Evolutionary conservation across 768 basidiomycete genomes (phyloP), one percentile per base, ranked within the genome.

Genomic region (Termitomyces sp.): DNA sequence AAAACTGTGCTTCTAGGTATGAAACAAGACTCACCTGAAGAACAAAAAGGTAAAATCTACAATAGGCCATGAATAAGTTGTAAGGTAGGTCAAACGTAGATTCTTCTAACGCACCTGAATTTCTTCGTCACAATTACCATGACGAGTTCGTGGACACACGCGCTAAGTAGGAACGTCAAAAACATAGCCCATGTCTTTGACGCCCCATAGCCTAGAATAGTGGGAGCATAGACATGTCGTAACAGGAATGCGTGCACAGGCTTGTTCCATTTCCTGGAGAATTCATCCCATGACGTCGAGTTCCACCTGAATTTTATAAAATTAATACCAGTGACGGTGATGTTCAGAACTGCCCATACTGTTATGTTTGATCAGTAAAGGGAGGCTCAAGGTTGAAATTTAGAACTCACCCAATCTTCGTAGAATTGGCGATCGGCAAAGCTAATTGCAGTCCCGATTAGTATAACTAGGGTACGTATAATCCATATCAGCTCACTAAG

Each of bases 351-450:
- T 32, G 32, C n/a, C 41, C 61, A 57, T 62, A 66, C 61, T 65
- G 54, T 14, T 44, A 32, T 56, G 31, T 21, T 29, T 41, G 41
- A 45, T 53, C 45, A 59, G 29, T 21, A 41, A 53, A n/a, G 23
- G 27, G n/a, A 17, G 19, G 11, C 29, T 31, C 29, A n/a, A 40
- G 5, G 54, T 4, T 31, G 34, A 45, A 19, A 37, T 45, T 27
- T 19, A 40, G 40, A 31, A 66, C 75, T 27, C 70, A 89, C 88
- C 92, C 95, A 98, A 69, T 97, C 96, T 72, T 95, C 92, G 68
- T 98, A 99, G 71, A 98, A 99, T 62, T 93, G 89, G 45, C 96
- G 81, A 69, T 99, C 96, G n/a, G 93, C 92, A 67, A 99, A 99
- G 69, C 92, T 93, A 56, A 56, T 38, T 45, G 49, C 14, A 10